Percentiles rank a stretch among this genome's conserved stretches.
Conservation (phyloP, 1,284 basidiomycete species). For the Ustilago xerochloae region DNA sequence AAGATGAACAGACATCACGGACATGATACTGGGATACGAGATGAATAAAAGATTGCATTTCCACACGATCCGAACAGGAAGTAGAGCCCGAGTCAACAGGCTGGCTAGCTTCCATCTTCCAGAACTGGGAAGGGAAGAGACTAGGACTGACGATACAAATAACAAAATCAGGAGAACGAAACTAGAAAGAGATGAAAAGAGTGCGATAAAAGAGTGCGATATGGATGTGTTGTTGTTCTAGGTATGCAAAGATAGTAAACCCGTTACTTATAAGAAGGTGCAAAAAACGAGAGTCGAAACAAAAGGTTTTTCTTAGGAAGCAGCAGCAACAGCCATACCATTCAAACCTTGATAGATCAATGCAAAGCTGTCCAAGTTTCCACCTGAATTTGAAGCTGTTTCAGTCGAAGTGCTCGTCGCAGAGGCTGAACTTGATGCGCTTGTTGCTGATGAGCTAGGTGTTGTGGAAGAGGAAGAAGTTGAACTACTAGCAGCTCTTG, state of each 20-base stretch:
- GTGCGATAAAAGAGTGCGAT: background rate
- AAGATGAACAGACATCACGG: background rate
- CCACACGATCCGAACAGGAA: background rate
- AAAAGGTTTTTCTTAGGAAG: background rate
- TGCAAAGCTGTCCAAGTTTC: conserved; percentile 40
- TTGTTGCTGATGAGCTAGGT: background rate
- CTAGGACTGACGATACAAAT: conserved; percentile 1
- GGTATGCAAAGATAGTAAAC: conserved; percentile 1
- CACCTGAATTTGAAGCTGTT: background rate
- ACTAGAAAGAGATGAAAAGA: background rate
- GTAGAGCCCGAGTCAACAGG: conserved; percentile 22
- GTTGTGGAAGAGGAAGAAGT: background rate
- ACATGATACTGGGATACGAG: background rate
- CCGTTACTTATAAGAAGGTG: conserved; percentile 5
- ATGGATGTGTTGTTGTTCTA: background rate
- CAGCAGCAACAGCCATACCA: conserved; percentile 40
- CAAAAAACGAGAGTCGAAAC: background rate
- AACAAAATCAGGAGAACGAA: background rate
- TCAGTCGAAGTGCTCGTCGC: background rate
- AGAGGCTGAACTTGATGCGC: no score
- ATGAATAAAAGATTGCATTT: background rate
- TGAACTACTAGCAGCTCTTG: background rate
- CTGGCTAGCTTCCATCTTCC: background rate
- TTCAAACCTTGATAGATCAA: conserved; percentile 44
- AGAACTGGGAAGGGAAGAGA: background rate